Conservation (phyloP, 2,329 filamentous ascomycete species). For the Geoglossum cookeanum region DNA sequence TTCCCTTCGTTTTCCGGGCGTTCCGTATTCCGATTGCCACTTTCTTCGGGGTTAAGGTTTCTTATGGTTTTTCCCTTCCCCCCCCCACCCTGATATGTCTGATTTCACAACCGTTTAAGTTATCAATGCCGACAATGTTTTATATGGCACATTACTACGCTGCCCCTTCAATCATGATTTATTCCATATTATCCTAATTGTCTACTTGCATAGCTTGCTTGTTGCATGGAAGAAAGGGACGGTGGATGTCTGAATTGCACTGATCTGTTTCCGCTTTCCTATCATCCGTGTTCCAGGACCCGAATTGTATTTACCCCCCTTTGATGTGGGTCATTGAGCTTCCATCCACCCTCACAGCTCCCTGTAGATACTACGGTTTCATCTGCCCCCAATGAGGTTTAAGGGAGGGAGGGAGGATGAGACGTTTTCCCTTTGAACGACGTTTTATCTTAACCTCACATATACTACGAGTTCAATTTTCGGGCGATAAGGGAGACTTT, state of each 20-base stretch:
- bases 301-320: not conserved
- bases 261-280: not conserved
- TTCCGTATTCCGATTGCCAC: not conserved
- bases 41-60: not conserved
- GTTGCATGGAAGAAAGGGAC: not conserved
- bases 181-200: not conserved
- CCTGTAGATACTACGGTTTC: not conserved
- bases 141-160: not conserved
- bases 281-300: not conserved
- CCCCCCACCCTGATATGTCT: not conserved
- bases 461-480: not conserved
- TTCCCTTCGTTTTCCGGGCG: not conserved
- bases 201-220: slow-evolving; percentile 1
- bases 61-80: not conserved
- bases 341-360: not conserved
- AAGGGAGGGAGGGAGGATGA: not conserved
- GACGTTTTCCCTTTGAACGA: not conserved
- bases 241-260: slow-evolving; percentile 1
- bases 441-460: not conserved
- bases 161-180: not conserved
- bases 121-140: not conserved
- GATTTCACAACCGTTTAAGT: not conserved
- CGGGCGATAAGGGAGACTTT: not conserved
- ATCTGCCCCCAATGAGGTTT: not conserved
- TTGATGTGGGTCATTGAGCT: not conserved